These are phyloP conservation scores for Aspergillus fumigatus DNA, from an alignment of 2,329 filamentous ascomycete genomes.

Conservation along the genomic window DNA sequence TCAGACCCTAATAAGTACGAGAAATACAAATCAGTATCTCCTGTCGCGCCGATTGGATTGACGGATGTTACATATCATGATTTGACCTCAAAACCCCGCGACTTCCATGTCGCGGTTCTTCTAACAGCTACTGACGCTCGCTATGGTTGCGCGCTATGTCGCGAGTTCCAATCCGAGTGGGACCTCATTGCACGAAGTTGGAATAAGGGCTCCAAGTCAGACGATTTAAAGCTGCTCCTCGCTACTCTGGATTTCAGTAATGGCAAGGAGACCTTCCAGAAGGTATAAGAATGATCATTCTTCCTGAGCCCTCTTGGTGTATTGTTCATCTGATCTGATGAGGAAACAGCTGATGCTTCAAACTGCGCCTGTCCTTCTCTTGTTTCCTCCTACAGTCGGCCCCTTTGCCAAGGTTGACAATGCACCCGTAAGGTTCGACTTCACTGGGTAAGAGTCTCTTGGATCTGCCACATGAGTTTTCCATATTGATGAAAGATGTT, in stretches of 20 bases:
- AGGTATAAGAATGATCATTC: conserved; percentile 51
- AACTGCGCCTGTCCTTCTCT: conserved; percentile 84
- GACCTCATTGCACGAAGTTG: conserved; percentile 81
- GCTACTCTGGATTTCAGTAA: conserved; percentile 82
- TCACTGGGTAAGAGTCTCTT: conserved; percentile 63
- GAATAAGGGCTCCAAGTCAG: conserved; percentile 70
- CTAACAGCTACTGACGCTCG: conserved; percentile 80
- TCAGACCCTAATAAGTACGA: conserved; percentile 64
- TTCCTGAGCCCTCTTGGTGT: neutral
- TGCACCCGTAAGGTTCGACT: conserved; percentile 77
- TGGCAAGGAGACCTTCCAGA: conserved; percentile 79
- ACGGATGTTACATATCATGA: conserved; percentile 70
- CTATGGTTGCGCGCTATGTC: conserved; percentile 81
- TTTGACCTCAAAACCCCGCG: conserved; percentile 70
- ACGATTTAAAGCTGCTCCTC: conserved; percentile 60
- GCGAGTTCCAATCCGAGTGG: conserved; percentile 93
- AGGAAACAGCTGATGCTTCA: conserved; percentile 72
- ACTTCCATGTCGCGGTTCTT: conserved; percentile 78
- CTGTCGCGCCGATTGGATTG: conserved; percentile 69
- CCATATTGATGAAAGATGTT: neutral
- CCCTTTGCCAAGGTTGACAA: conserved; percentile 67
- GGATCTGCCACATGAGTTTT: neutral
- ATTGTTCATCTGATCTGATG: conserved; percentile 6
- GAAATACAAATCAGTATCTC: conserved; percentile 64
- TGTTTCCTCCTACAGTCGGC: conserved; percentile 81